Conservation (phyloP, 129 eudicot genomes). For the Deinandra increscens region DNA sequence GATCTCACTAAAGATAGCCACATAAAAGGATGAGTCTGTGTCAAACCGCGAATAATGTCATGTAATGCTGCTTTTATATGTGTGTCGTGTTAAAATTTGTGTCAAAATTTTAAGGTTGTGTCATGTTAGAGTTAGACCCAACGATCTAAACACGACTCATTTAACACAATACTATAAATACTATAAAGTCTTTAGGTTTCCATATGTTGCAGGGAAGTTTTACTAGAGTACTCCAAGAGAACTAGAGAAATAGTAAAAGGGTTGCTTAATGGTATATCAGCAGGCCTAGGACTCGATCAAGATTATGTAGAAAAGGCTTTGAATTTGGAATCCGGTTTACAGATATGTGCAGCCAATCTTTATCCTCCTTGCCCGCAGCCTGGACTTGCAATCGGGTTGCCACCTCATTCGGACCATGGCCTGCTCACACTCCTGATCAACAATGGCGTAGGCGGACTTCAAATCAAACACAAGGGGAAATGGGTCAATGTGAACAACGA, state of each 20-base stretch:
- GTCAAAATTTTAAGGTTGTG: not conserved
- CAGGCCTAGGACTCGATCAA: conserved; percentile 50
- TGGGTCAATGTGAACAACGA: conserved; percentile 50
- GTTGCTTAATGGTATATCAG: conserved; percentile 42
- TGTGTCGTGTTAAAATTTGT: not conserved
- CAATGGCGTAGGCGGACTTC: conserved; percentile 49
- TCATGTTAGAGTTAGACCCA: too few species aligned
- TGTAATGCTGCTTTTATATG: too few species aligned
- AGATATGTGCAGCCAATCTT: conserved; percentile 36
- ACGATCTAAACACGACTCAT: too few species aligned
- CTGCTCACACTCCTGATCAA: conserved; percentile 48
- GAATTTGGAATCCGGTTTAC: conserved; percentile 38
- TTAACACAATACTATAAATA: too few species aligned
- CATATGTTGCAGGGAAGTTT: conserved; percentile 41
- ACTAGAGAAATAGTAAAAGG: conserved; percentile 37
- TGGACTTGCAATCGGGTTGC: conserved; percentile 58
- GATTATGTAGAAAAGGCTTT: conserved; percentile 31
- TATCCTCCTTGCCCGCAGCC: conserved; percentile 69
- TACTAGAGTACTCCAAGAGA: conserved; percentile 41
- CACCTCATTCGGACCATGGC: conserved; percentile 66
- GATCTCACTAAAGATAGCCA: too few species aligned
- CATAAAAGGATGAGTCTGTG: too few species aligned
- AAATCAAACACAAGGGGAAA: conserved; percentile 44
- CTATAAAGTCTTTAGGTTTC: too few species aligned
- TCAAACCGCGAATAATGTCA: too few species aligned